Evolutionary conservation across 768 basidiomycete species (phyloP), one percentile per base, ranked within the genome.

Genomic region (Boletus fagicola): DNA sequence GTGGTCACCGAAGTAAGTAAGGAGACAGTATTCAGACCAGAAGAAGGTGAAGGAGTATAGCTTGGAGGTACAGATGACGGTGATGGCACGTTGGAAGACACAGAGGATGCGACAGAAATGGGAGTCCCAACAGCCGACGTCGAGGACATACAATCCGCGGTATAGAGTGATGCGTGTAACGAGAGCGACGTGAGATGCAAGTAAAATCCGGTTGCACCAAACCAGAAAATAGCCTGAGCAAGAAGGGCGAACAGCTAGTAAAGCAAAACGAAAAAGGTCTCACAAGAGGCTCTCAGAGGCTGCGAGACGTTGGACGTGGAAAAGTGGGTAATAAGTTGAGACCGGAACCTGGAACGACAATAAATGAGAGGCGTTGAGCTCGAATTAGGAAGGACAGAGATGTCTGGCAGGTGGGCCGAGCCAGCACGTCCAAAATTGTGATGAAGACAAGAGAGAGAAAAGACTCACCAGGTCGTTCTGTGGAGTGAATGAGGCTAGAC

Each of bases 1-100:
- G 64, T 49, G 35, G 65, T 47, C 31, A 68, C 66, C 49, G 72
- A 57, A 20, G 69, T 57, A 40, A 66, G 60, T 38, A 63, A 58
- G 18, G 71, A 63, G 26, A 67, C 54, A 20, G 60, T 56, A 22
- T 64, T 31, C 44, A 55, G 49, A 38, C 57, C 42, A 20, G 61
- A 24, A 26, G 63, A 43, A 44, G 57, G 54, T 31, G 63, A 57
- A 36, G 54, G 15, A 24, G 15, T 47, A 49, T 44, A 44, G 31
- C 47, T 49, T 36, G 58, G 48, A 44, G 49, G 9, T 49, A 56
- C 33, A 31, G 54, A 51, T 39, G 60, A 39, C 6, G 62, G 28
- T 11, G 46, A 62, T 26, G 62, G 49, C 22, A 26, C 53, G 57
- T 52, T 49, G 52, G 54, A 52, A 35, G 67, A 56, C 38, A 58